phyloP scores from a whole-genome alignment of 2,329 filamentous ascomycete genomes.

The Rhinocladiella mackenziei region DNA sequence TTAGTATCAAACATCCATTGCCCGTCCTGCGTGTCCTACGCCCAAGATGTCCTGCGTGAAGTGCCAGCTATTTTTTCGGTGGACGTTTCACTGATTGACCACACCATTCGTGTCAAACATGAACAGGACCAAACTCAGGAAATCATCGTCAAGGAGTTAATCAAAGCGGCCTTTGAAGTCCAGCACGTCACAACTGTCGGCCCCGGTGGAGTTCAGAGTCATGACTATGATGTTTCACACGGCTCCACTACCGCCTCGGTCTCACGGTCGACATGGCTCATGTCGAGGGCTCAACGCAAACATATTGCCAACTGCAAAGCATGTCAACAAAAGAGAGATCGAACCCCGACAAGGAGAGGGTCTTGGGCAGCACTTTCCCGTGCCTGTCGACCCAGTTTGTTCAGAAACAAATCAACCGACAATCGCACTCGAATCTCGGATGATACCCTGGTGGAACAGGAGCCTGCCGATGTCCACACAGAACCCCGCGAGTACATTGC shows the following conservation, averaged over 20 bases:
- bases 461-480: conserved; percentile 7
- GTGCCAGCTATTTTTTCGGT: conserved; percentile 37
- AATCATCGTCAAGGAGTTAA: conserved; percentile 38
- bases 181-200: conserved; percentile 42
- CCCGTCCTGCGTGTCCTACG: conserved; percentile 46
- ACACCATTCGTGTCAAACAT: conserved; percentile 44
- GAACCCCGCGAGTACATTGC: conserved; percentile 19
- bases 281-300: conserved; percentile 30
- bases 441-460: conserved; percentile 10
- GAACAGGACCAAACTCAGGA: conserved; percentile 32
- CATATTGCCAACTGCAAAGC: conserved; percentile 51
- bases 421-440: conserved; percentile 13
- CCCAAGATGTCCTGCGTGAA: conserved; percentile 40
- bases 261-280: conserved; percentile 17
- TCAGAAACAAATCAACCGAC: not conserved
- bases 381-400: conserved; percentile 1
- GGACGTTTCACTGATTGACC: conserved; percentile 43
- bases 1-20: conserved; percentile 49
- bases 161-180: conserved; percentile 47
- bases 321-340: conserved; percentile 43
- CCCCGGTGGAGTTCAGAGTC: conserved; percentile 31
- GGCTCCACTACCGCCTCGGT: conserved; percentile 2
- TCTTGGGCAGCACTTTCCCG: conserved; percentile 20
- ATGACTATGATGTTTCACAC: conserved; percentile 36
- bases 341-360: conserved; percentile 23